Evolutionary conservation across 208 protist genomes (phyloP), one percentile per base, ranked within the genome.

Genomic region (Spongospora subterranea): DNA sequence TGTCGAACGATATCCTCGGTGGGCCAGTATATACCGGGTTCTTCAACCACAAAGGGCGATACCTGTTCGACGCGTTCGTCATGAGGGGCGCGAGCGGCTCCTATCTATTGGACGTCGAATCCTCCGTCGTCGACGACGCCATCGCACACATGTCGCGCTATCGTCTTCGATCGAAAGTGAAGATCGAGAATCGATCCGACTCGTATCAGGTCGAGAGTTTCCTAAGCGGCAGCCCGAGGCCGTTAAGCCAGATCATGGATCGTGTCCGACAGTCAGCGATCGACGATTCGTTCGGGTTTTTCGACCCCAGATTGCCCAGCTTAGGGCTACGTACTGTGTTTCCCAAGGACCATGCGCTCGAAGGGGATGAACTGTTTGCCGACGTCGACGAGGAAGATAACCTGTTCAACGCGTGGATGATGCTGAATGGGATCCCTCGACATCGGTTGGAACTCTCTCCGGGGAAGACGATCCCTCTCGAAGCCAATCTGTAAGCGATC

Each of bases 401-500:
- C 71, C 35, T 82, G 35, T 82, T 40, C n/a, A 35, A 35, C 13
- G n/a, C 40, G 17, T 82, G 71, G 6, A 6, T 43, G 35, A 43
- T 82, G n/a, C 6, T 82, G 71, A 6, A 82, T 6, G 71, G 71
- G 17, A n/a, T 82, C 35, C 35, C 71, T 43, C 71, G 71, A 39
- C 40, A 35, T 43, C 11, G 40, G 11, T 13, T 82, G 6, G 71
- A 82, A 13, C 71, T 82, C 35, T 40, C 35, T n/a, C n/a, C n/a
- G 6, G 71, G 35, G 6, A 82, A 82, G 71, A 82, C 71, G 35
- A 82, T 82, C 71, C 71, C 71, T 6, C 35, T 82, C 6, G 71
- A 82, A 82, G 71, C 71, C 35, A 82, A 82, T 35, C n/a, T 82
- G 71, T 82, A 82, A 82, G 71, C 6, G 35, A n/a, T 82, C 71